phyloP scores from a whole-genome alignment of 352 stramenopile genomes.

The Globisporangium canariense region DNA sequence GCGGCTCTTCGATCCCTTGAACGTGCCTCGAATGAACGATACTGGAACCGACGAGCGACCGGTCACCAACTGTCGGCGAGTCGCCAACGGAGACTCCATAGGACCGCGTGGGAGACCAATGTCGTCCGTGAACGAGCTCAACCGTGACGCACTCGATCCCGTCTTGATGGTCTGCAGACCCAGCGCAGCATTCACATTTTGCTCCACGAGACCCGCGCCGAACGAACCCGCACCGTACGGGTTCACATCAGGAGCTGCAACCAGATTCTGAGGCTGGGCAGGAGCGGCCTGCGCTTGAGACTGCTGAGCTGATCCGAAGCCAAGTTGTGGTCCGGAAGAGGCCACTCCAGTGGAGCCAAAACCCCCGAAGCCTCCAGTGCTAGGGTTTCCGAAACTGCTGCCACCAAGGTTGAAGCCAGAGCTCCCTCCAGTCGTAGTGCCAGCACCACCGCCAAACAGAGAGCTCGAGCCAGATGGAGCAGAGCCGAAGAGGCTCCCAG shows the following conservation, averaged over 20 bases:
- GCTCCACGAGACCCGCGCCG: slow-evolving; percentile 55
- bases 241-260: slow-evolving; percentile 52
- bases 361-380: slow-evolving; percentile 36
- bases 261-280: slow-evolving; percentile 34
- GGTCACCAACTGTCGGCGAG: slow-evolving; percentile 51
- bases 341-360: slow-evolving; percentile 29
- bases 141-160: slow-evolving; percentile 39
- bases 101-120: slow-evolving; percentile 64
- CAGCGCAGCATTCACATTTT: slow-evolving; percentile 54
- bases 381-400: slow-evolving; percentile 36
- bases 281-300: slow-evolving; percentile 53
- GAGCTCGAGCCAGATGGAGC: slow-evolving; percentile 31
- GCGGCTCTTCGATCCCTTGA: slow-evolving; percentile 68
- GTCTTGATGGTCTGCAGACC: slow-evolving; percentile 58
- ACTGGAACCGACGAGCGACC: slow-evolving; percentile 57
- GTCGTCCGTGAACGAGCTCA: slow-evolving; percentile 61
- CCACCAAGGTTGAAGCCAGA: slow-evolving; percentile 39
- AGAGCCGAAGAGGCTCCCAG: slow-evolving; percentile 34
- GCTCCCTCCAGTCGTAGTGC: slow-evolving; percentile 26
- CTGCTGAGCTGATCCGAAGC: slow-evolving; percentile 27
- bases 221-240: slow-evolving; percentile 63
- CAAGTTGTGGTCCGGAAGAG: slow-evolving; percentile 14
- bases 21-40: slow-evolving; percentile 71
- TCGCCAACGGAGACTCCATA: slow-evolving; percentile 47
- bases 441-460: slow-evolving; percentile 33